Conservation (phyloP, 495 filamentous ascomycete species). For the Xylaria bambusicola region DNA sequence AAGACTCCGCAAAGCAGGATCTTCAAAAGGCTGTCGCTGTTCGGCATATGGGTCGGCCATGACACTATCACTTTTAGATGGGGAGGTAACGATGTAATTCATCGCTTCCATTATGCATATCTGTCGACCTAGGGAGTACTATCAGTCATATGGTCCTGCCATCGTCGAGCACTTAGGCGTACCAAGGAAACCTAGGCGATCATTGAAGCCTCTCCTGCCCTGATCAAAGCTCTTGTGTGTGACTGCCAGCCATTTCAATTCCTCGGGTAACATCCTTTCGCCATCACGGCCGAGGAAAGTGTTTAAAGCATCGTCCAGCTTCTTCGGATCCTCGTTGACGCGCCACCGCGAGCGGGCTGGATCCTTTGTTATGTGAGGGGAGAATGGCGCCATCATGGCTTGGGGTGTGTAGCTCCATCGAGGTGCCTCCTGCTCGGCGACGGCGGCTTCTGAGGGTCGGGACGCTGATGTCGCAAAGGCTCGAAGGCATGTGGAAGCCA, state of each 20-base stretch:
- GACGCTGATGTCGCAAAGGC: conserved; percentile 25
- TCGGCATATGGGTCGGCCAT: conserved; percentile 40
- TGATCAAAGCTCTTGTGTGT: conserved; percentile 99
- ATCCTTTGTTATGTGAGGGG: conserved; percentile 48
- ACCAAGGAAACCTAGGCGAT: conserved; percentile 89
- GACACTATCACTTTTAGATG: conserved; percentile 29
- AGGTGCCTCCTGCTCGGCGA: conserved; percentile 42
- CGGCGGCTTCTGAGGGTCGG: conserved; percentile 19
- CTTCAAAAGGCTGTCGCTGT: conserved; percentile 66
- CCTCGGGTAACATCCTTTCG: conserved; percentile 73
- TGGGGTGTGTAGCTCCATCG: conserved; percentile 84
- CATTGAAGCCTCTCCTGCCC: conserved; percentile 89
- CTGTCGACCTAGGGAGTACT: conserved; percentile 62
- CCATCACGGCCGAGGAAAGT: conserved; percentile 69
- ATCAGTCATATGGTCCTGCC: not conserved
- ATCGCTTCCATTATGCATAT: conserved; percentile 79
- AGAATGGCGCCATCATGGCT: conserved; percentile 74
- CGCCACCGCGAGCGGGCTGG: conserved; percentile 53
- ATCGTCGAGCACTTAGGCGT: conserved; percentile 33
- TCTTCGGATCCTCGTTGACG: conserved; percentile 72
- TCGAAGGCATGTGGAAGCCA: conserved; percentile 10
- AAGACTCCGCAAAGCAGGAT: conserved; percentile 72
- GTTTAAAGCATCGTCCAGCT: conserved; percentile 74
- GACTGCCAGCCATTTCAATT: conserved; percentile 94
- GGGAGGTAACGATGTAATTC: conserved; percentile 62